Evolutionary conservation across 2,329 filamentous ascomycete genomes (phyloP).

Genomic region (Bipolaris cookei): DNA sequence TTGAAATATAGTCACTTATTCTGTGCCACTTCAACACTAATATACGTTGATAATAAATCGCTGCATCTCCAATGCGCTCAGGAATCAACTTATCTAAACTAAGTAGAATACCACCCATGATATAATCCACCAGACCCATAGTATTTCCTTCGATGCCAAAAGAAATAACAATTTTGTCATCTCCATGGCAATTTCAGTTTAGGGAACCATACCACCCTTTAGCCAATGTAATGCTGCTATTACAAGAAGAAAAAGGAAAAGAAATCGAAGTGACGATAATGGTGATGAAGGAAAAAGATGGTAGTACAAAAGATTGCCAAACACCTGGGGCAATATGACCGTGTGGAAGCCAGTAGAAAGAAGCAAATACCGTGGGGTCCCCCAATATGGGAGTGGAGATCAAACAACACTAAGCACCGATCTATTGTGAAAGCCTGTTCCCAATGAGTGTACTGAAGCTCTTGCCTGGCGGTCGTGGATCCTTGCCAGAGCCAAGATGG

Average conservation of each 20-base stretch:
- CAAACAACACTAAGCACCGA: background rate
- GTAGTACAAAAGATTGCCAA: background rate
- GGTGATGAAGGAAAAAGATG: background rate
- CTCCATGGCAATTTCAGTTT: background rate
- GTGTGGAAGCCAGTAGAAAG: background rate
- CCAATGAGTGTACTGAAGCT: constrained; percentile 34
- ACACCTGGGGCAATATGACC: background rate
- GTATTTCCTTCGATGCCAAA: background rate
- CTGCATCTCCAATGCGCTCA: too few relatives aligned
- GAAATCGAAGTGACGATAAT: background rate
- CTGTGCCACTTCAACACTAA: too few relatives aligned
- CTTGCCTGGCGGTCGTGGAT: constrained; percentile 34
- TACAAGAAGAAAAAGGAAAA: background rate
- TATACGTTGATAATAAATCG: too few relatives aligned
- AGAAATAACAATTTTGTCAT: background rate
- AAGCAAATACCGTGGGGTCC: background rate
- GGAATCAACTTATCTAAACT: too few relatives aligned
- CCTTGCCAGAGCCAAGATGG: constrained; percentile 48
- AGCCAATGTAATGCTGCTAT: background rate
- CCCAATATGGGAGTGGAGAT: background rate
- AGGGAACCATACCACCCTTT: too few relatives aligned
- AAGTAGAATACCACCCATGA: too few relatives aligned
- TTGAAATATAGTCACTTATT: too few relatives aligned
- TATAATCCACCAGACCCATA: too few relatives aligned
- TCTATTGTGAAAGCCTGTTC: constrained; percentile 17